Evolutionary conservation across 1,284 basidiomycete species (phyloP), one percentile per base, ranked within the genome.

Genomic region (Melampsora allii-populina): DNA sequence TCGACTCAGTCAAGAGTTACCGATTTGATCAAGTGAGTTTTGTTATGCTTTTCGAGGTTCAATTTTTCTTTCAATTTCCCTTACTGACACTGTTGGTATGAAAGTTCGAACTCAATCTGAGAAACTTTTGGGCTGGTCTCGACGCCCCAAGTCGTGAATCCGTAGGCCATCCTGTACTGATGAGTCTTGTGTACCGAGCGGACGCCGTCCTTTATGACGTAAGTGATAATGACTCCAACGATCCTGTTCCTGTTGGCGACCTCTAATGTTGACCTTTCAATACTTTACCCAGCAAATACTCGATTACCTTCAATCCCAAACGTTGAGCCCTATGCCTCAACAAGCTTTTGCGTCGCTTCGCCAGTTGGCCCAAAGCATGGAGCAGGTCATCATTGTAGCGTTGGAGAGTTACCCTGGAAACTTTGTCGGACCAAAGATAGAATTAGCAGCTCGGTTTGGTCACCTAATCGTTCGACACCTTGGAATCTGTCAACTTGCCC

Each of bases 371-470:
- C 87, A 90, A 80, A 91, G 91, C 83, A 91, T 92, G 91, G 90
- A 92, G 80, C 91, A 92, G 81, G 89, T 92, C 66, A 83, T 92
- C 24, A 84, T 92, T 42, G 85, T 89, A 59, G 89, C 91, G 33
- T 84, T 92, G 42, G 90, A 91, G 77, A 86, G 86, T 77, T 92
- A 91, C 77, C 89, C 90, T 12, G 89, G 89, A 78, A 91, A 89
- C n/a, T 92, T 92, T 82, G 89, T 92, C 61, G 91, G 92, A 80
- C 91, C 90, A 64, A 92, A 92, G 81, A 90, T 92, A 33, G 90
- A 92, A 79, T 83, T 92, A 69, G 91, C 91, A 36, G 91, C 90
- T 60, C 88, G 90, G 65, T 92, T 92, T 80, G 91, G 91, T 5
- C 90, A 92, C 80, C 86, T 92, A 76, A 89, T 92, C 81, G 90